Base-by-base conservation (phyloP, 306 rosid species). In the Begonia loranthoides region DNA sequence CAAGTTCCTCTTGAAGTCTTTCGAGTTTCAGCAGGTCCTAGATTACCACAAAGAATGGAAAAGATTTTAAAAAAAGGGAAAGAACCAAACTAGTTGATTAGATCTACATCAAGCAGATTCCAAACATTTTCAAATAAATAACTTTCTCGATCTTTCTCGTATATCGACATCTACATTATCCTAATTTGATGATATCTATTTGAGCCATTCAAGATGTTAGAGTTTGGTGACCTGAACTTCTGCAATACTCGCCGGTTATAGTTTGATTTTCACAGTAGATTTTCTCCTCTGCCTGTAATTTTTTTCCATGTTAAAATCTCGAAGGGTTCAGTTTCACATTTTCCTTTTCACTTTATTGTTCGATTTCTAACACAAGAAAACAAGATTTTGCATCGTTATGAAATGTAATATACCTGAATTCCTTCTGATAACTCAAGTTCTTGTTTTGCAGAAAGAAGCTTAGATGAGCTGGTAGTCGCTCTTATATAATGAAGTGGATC, bases 401-500 rank as follows among this genome's bases (percentile, higher is more conserved):
- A 47, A 58, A 58, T 47, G 24, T 10, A 34, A 4, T 7, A 28
- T 28, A 90, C 97, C 97, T 85, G 97, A 63, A 90, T 85, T 74
- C 95, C 95, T 72, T 69, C 87, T 12, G 95, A 90, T 54, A 85
- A 64, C 69, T 82, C 73, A 58, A 78, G 68, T 70, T 90, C 99
- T 67, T 90, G 95, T 7, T 61, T 57, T 58, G 74, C 52, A 55
- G 92, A 77, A 55, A 90, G 99, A 69, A 90, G 99, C 68, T 56
- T 72, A 52, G 83, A 56, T 60, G 66, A 21, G 57, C 70, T 79
- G 12, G 94, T 76, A 50, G 94, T 78, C 56, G 84, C 54, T 80
- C 95, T 78, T 63, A 90, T 60, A 72, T 78, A 82, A 60, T 92
- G 88, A 64, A 86, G 69, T 6, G 95, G 99, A 48, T 90, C 99